Evolutionary conservation across 169 alveolate species (phyloP).

Genomic region (Eimeria tenella): DNA sequence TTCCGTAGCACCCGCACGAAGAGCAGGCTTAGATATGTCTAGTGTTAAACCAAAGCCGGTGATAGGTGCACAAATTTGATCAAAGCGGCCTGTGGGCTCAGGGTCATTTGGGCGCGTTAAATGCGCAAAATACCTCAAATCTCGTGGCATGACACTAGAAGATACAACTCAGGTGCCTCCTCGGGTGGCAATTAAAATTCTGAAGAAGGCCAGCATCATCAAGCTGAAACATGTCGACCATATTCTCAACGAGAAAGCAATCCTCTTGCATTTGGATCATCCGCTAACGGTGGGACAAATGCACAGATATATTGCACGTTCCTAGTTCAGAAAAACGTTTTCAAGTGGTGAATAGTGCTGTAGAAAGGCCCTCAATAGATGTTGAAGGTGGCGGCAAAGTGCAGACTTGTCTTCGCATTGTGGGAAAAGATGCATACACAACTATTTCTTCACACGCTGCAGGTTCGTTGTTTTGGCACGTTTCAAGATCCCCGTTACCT

Average conservation of each 20-base stretch:
- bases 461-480: constrained; percentile 89
- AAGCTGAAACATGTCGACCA: constrained; percentile 91
- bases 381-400: no score
- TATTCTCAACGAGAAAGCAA: constrained; percentile 93
- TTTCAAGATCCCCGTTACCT: constrained; percentile 85
- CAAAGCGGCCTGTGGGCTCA: constrained; percentile 21
- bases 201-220: constrained; percentile 85
- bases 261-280: constrained; percentile 89
- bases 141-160: constrained; percentile 31
- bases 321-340: neutral
- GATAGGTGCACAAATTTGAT: no score
- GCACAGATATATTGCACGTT: neutral
- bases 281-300: constrained; percentile 91
- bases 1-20: no score
- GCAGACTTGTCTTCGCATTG: no score
- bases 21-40: no score
- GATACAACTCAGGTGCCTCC: constrained; percentile 74
- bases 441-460: constrained; percentile 83
- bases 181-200: constrained; percentile 83
- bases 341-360: neutral
- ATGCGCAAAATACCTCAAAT: constrained; percentile 71
- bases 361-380: no score
- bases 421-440: no score
- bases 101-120: constrained; percentile 80
- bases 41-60: no score